Conservation (phyloP, 2,329 filamentous ascomycete genomes). For the Bipolaris zeicola region DNA sequence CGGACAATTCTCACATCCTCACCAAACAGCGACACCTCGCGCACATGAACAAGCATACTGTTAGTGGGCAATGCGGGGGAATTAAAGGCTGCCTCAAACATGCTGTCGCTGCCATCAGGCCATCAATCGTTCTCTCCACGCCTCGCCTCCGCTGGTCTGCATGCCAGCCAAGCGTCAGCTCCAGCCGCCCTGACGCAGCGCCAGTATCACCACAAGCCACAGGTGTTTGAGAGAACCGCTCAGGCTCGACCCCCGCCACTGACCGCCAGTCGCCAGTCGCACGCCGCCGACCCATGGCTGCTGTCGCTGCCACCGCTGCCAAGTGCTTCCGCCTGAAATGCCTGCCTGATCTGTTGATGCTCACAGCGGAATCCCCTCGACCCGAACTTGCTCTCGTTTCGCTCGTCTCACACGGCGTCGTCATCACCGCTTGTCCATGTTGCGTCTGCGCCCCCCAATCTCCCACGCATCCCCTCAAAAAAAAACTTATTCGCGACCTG, state of each 20-base stretch:
- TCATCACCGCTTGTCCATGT: slow-evolving; percentile 26
- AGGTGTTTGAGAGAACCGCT: slow-evolving; percentile 40
- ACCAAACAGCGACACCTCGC: slow-evolving; percentile 1
- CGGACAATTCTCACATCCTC: slow-evolving; percentile 13
- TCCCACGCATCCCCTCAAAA: not conserved
- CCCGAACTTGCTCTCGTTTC: slow-evolving; percentile 43
- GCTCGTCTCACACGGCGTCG: slow-evolving; percentile 43
- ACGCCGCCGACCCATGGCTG: too few species aligned
- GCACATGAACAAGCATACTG: slow-evolving; percentile 13
- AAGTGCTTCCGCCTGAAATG: slow-evolving; percentile 33
- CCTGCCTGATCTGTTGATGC: slow-evolving; percentile 39
- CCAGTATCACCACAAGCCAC: slow-evolving; percentile 39
- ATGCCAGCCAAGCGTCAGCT: slow-evolving; percentile 22
- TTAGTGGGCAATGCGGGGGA: slow-evolving; percentile 8
- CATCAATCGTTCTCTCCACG: slow-evolving; percentile 16
- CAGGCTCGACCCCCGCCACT: slow-evolving; percentile 30
- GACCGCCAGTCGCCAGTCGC: slow-evolving; percentile 29
- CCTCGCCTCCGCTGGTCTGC: slow-evolving; percentile 4
- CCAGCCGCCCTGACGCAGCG: slow-evolving; percentile 37
- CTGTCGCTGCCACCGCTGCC: slow-evolving; percentile 13
- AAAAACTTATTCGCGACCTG: not conserved
- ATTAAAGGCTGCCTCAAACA: not conserved
- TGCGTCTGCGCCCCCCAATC: slow-evolving; percentile 21
- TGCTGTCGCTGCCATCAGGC: slow-evolving; percentile 10
- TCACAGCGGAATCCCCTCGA: slow-evolving; percentile 36